phyloP scores from a whole-genome alignment of 1,139 yeast genomes.

The Candida albicans region DNA sequence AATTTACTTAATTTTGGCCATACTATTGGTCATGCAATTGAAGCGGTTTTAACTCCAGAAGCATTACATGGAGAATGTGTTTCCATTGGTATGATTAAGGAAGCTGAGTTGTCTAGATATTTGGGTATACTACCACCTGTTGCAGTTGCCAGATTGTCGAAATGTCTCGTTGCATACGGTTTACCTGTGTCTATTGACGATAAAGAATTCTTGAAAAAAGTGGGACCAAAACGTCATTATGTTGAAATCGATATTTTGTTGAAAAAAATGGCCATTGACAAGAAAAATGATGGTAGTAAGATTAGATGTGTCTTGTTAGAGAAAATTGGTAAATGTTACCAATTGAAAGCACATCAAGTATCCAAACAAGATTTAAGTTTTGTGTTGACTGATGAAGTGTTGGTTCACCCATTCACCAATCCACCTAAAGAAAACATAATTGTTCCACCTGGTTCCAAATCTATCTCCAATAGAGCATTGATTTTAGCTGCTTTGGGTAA shows the following conservation, averaged over 20 bases:
- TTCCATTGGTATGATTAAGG: slow-evolving; percentile 88
- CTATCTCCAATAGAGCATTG: slow-evolving; percentile 93
- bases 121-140: slow-evolving; percentile 87
- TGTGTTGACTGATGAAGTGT: slow-evolving; percentile 79
- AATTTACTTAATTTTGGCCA: slow-evolving; percentile 94
- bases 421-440: slow-evolving; percentile 49
- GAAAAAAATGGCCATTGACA: slow-evolving; percentile 90
- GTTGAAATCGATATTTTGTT: slow-evolving; percentile 74
- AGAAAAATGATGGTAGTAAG: slow-evolving; percentile 90
- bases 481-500: slow-evolving; percentile 88
- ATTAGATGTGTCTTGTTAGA: slow-evolving; percentile 85
- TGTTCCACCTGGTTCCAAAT: slow-evolving; percentile 95
- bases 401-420: slow-evolving; percentile 56
- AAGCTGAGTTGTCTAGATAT: slow-evolving; percentile 91
- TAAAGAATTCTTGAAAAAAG: slow-evolving; percentile 58
- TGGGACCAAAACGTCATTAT: slow-evolving; percentile 59
- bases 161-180: slow-evolving; percentile 81
- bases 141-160: slow-evolving; percentile 86
- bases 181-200: slow-evolving; percentile 82
- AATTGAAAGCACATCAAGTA: slow-evolving; percentile 83
- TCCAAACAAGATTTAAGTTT: slow-evolving; percentile 78
- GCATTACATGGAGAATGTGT: slow-evolving; percentile 98
- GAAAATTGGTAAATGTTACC: slow-evolving; percentile 84
- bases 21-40: slow-evolving; percentile 97
- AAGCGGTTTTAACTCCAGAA: slow-evolving; percentile 93